Percentiles rank a stretch among this genome's conserved stretches.
These are phyloP conservation scores for Penicillium psychrofluorescens DNA, from an alignment of 495 filamentous ascomycete genomes.

Conservation along the genomic window DNA sequence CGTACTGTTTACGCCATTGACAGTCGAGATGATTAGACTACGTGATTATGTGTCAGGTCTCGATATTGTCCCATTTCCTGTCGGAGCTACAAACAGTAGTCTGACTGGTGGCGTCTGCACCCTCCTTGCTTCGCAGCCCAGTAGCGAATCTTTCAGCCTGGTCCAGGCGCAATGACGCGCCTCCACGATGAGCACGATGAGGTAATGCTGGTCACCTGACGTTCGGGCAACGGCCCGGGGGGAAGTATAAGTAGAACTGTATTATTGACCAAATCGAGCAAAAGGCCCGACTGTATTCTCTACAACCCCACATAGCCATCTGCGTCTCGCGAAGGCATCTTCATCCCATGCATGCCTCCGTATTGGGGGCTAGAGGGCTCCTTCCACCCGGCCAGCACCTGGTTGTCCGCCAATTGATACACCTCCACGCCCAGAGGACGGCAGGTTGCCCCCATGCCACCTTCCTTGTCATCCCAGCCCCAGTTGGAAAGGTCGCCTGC, in stretches of 20 bases:
- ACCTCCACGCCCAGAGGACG: constrained; percentile 67
- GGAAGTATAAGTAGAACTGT: no score
- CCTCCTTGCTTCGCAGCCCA: no score
- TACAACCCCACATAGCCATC: constrained; percentile 28
- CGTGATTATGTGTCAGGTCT: background rate
- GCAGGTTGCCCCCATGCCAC: constrained; percentile 64
- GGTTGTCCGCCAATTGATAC: constrained; percentile 48
- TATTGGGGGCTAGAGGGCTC: constrained; percentile 51
- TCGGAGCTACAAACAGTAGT: no score
- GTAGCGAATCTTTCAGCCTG: no score
- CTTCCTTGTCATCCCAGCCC: constrained; percentile 63
- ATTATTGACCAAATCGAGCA: no score
- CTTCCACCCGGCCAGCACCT: constrained; percentile 52
- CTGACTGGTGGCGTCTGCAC: no score
- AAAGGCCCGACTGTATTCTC: background rate
- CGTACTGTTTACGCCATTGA: no score
- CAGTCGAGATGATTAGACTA: no score
- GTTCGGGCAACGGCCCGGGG: no score
- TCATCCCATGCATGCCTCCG: constrained; percentile 60
- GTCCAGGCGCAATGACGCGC: no score
- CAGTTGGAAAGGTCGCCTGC: constrained; percentile 64
- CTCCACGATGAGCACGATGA: no score
- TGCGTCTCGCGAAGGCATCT: constrained; percentile 26
- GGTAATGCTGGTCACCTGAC: no score
- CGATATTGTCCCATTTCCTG: background rate